Base-by-base conservation (phyloP, 805 yeast genomes). In the Lachancea waltii region DNA sequence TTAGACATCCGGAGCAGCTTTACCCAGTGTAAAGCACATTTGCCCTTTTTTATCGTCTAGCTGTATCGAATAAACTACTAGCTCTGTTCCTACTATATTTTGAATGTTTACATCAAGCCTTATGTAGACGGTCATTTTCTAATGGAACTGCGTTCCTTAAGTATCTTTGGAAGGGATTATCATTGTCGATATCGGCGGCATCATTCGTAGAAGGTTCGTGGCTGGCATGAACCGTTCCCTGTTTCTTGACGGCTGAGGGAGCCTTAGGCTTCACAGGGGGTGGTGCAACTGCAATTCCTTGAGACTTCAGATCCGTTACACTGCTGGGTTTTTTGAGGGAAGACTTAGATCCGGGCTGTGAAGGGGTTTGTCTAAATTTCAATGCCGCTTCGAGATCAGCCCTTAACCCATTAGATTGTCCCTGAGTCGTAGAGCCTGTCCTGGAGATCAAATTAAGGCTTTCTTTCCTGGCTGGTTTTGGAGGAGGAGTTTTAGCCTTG, bases 101-200 rank as follows among this genome's bases (percentile, higher is more conserved):
- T 15, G 18, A 13, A 27, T 13, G 14, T 27, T 14, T 14, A 13
- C 18, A n/a, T 27, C 18, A 27, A 27, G 11, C 15, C 40, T 52
- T 50, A 30, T 58, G 62, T 29, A 64, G 50, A 14, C 67, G 52
- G 35, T 65, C 63, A 19, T 56, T 52, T 22, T 58, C 58, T 25
- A 53, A 40, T 1, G 70, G 70, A 9, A 65, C 70, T 7, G 64
- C 69, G 27, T 59, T 56, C 40, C 52, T 63, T 41, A 62, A 44
- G 32, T 65, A 65, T 15, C 56, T 52, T 7, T 53, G 51, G 46
- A 65, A 65, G 15, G 70, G 69, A 42, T 65, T 64, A 10, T 44
- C 46, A 4, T 55, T 56, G 18, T 37, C 48, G 15, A 46, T 47
- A 4, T 41, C 50, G 13, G 43, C 49, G 10, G 32, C 38, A 5